These are phyloP conservation scores for Ophiocordyceps robertsii DNA, from an alignment of 2,329 filamentous ascomycete species.

Conservation along the genomic window DNA sequence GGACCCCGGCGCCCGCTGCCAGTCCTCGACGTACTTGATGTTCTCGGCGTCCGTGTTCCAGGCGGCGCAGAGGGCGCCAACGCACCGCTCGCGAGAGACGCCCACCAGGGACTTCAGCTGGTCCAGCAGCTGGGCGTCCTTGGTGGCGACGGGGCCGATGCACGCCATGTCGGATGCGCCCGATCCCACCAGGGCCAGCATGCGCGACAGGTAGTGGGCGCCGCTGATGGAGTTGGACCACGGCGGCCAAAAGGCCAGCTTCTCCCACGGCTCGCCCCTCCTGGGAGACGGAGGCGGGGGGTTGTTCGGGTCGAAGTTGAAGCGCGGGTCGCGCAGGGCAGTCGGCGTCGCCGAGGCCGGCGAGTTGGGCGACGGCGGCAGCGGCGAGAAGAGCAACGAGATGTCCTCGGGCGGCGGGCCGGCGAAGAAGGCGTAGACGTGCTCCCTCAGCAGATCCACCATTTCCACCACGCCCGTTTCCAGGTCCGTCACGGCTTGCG, in stretches of 20 bases:
- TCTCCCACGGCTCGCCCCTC: slow-evolving; percentile 78
- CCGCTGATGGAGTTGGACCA: slow-evolving; percentile 84
- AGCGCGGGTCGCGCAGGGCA: slow-evolving; percentile 54
- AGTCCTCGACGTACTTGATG: slow-evolving; percentile 85
- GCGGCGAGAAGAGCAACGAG: slow-evolving; percentile 71
- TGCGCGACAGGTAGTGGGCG: slow-evolving; percentile 77
- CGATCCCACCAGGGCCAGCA: slow-evolving; percentile 70
- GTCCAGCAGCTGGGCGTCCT: slow-evolving; percentile 49
- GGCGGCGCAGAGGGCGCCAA: slow-evolving; percentile 72
- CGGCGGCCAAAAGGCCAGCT: slow-evolving; percentile 92
- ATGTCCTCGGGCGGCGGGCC: slow-evolving; percentile 86
- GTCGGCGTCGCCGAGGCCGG: slow-evolving; percentile 35
- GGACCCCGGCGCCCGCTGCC: slow-evolving; percentile 70
- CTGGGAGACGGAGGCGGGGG: slow-evolving; percentile 65
- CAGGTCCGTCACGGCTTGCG: slow-evolving; percentile 56
- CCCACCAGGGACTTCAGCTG: slow-evolving; percentile 64
- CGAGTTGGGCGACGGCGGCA: slow-evolving; percentile 53
- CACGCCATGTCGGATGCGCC: slow-evolving; percentile 77
- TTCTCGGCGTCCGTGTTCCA: slow-evolving; percentile 93
- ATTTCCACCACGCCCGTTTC: slow-evolving; percentile 70
- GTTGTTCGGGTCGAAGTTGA: slow-evolving; percentile 67
- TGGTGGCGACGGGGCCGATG: slow-evolving; percentile 49
- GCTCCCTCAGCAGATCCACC: slow-evolving; percentile 70
- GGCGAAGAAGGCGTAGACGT: slow-evolving; percentile 68
- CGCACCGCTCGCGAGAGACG: slow-evolving; percentile 68